phyloP scores from a whole-genome alignment of 2,329 filamentous ascomycete species.

The Talaromyces sp. region DNA sequence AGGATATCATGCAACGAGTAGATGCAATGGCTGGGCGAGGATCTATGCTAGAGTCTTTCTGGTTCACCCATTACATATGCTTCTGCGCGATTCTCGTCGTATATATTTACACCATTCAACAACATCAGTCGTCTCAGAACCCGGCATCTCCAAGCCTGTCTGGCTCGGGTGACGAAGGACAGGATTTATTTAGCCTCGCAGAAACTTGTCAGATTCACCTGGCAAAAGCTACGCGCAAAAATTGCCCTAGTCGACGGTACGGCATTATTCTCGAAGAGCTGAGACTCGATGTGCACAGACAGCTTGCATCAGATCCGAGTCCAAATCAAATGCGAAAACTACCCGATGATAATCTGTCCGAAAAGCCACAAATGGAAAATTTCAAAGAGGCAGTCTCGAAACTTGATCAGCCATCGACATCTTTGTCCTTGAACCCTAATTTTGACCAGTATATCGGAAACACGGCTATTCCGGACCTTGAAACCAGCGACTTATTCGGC shows the following conservation, averaged over 20 bases:
- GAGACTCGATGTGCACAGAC: slow-evolving; percentile 35
- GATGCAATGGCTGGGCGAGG: slow-evolving; percentile 31
- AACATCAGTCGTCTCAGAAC: slow-evolving; percentile 19
- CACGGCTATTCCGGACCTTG: slow-evolving; percentile 17
- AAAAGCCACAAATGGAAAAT: not conserved
- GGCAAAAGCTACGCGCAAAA: slow-evolving; percentile 41
- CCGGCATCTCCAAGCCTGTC: slow-evolving; percentile 15
- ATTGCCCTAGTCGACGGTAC: slow-evolving; percentile 44
- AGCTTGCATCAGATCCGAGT: slow-evolving; percentile 14
- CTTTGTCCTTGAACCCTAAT: not conserved
- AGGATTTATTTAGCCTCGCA: slow-evolving; percentile 36
- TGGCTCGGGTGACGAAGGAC: slow-evolving; percentile 16
- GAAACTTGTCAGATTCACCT: slow-evolving; percentile 43
- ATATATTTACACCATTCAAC: slow-evolving; percentile 40
- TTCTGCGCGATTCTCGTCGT: slow-evolving; percentile 39
- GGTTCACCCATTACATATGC: slow-evolving; percentile 40
- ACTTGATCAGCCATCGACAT: not conserved
- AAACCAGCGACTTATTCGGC: slow-evolving; percentile 15
- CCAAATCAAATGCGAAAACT: not conserved
- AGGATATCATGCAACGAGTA: slow-evolving; percentile 32
- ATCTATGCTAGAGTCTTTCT: slow-evolving; percentile 34
- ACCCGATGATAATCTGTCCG: not conserved
- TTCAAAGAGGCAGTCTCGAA: not conserved
- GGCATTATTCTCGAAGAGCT: slow-evolving; percentile 46
- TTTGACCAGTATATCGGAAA: slow-evolving; percentile 11